These are phyloP conservation scores for Phialophora tarda DNA, from an alignment of 2,329 filamentous ascomycete genomes.

Conservation along the genomic window DNA sequence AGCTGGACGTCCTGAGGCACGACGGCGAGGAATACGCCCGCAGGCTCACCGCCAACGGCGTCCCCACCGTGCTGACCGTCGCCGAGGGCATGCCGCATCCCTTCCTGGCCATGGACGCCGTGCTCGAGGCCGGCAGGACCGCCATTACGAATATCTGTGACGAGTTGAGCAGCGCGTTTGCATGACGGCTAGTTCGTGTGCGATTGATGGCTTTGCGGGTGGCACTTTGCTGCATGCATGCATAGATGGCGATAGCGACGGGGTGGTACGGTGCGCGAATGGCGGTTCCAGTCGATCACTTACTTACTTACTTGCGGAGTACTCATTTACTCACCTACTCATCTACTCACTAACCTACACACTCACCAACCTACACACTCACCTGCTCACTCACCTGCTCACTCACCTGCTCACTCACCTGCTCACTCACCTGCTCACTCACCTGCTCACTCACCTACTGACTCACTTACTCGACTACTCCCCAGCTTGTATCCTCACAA, in stretches of 20 bases:
- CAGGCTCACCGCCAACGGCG: slow-evolving; percentile 56
- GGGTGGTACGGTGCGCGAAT: background rate
- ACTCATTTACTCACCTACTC: background rate
- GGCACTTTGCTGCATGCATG: background rate
- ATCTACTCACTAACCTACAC: background rate
- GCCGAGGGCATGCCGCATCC: slow-evolving; percentile 64
- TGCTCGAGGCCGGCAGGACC: slow-evolving; percentile 57
- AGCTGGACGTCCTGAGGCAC: slow-evolving; percentile 61
- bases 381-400: too few relatives aligned
- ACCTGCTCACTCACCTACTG: too few relatives aligned
- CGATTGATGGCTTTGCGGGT: background rate
- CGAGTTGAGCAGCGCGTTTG: slow-evolving; percentile 25
- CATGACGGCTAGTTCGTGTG: slow-evolving; percentile 5
- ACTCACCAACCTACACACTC: background rate
- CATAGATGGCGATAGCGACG: background rate
- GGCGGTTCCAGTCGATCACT: background rate
- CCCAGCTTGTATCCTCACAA: too few relatives aligned
- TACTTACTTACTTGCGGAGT: background rate
- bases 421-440: too few relatives aligned
- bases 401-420: too few relatives aligned
- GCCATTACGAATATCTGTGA: slow-evolving; percentile 57
- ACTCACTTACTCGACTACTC: too few relatives aligned
- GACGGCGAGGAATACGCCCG: slow-evolving; percentile 60
- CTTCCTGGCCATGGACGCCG: slow-evolving; percentile 64
- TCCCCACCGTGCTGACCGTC: slow-evolving; percentile 55